phyloP scores from a whole-genome alignment of 2,329 filamentous ascomycete genomes.

The Ophiosphaerella korrae region DNA sequence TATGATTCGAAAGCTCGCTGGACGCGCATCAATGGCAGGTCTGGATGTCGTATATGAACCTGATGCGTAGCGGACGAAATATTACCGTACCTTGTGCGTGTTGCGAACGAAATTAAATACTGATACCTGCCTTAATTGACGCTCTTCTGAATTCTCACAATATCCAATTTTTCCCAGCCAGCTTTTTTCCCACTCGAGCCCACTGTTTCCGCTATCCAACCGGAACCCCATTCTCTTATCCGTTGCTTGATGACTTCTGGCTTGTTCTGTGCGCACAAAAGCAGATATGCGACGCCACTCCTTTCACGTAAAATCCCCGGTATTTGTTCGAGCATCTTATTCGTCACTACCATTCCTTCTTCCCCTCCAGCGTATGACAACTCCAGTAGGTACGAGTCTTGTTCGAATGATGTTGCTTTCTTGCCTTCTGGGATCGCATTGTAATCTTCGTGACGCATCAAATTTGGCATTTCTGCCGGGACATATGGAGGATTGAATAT shows the following conservation, averaged over 20 bases:
- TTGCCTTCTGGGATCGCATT: slow-evolving; percentile 31
- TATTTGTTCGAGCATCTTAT: slow-evolving; percentile 73
- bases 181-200: slow-evolving; percentile 83
- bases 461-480: slow-evolving; percentile 75
- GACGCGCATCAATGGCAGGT: slow-evolving; percentile 20
- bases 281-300: slow-evolving; percentile 82
- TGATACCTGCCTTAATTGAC: too few species aligned
- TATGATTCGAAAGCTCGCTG: slow-evolving; percentile 24
- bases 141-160: slow-evolving; percentile 70
- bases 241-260: slow-evolving; percentile 73
- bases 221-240: slow-evolving; percentile 62
- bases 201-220: slow-evolving; percentile 79
- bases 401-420: slow-evolving; percentile 63
- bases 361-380: slow-evolving; percentile 86
- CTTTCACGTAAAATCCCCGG: slow-evolving; percentile 65
- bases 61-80: background rate
- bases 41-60: slow-evolving; percentile 21
- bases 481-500: slow-evolving; percentile 99
- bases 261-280: slow-evolving; percentile 89
- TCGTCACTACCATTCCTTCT: slow-evolving; percentile 94
- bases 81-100: too few species aligned
- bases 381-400: slow-evolving; percentile 81
- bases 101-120: background rate
- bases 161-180: slow-evolving; percentile 92
- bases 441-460: slow-evolving; percentile 48